Conservation (phyloP, 169 alveolate genomes). For the Plasmodium blacklocki region DNA sequence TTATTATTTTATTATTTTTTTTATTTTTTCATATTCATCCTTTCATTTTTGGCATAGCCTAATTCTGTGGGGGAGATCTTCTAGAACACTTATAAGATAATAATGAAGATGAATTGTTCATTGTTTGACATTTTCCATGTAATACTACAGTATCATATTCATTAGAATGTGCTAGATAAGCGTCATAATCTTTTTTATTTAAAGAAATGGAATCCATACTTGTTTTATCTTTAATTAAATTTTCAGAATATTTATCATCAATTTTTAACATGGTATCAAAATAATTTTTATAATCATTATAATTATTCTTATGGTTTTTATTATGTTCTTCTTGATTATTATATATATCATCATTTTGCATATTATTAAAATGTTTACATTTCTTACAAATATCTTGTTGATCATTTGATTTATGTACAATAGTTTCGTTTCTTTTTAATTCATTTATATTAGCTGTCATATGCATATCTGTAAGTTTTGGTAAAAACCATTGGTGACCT, state of each 20-base stretch:
- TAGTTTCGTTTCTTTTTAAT: constrained; percentile 24
- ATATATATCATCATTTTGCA: constrained; percentile 1
- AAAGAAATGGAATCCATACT: constrained; percentile 55
- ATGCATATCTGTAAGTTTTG: constrained; percentile 71
- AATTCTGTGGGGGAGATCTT: neutral
- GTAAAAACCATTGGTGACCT: constrained; percentile 88
- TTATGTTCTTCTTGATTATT: neutral
- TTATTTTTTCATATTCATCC: too few relatives aligned
- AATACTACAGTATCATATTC: constrained; percentile 61
- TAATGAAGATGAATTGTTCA: constrained; percentile 32
- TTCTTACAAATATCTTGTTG: constrained; percentile 58
- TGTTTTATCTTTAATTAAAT: constrained; percentile 26
- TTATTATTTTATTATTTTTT: too few relatives aligned
- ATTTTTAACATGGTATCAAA: constrained; percentile 62
- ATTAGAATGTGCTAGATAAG: constrained; percentile 31
- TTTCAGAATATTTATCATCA: constrained; percentile 70
- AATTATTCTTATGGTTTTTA: constrained; percentile 36
- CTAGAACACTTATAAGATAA: constrained; percentile 7
- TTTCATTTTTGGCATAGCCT: too few relatives aligned
- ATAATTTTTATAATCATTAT: constrained; percentile 48
- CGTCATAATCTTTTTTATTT: constrained; percentile 59
- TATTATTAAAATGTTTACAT: constrained; percentile 63
- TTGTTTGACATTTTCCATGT: constrained; percentile 36
- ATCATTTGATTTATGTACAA: constrained; percentile 34
- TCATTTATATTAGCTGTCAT: constrained; percentile 40